A percentile compares a stretch with the other conserved stretches of the same genome.
These are phyloP conservation scores for Aspergillus incahuasiensis DNA, from an alignment of 495 filamentous ascomycete genomes.

Conservation along the genomic window DNA sequence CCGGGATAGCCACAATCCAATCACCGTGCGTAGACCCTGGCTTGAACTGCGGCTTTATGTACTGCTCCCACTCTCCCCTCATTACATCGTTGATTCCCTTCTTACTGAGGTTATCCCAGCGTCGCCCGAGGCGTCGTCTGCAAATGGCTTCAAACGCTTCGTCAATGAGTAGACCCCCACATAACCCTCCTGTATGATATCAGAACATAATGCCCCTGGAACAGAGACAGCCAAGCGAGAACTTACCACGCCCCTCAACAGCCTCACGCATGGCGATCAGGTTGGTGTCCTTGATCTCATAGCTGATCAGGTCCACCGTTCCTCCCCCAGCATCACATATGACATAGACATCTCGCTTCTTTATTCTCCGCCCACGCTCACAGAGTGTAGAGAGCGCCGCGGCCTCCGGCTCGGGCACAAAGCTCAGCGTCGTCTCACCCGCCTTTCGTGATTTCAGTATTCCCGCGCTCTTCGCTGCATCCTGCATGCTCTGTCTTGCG, in stretches of 20 bases:
- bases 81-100: conserved; percentile 5
- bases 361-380: conserved; percentile 1
- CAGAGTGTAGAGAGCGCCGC: conserved; percentile 9
- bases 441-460: background rate
- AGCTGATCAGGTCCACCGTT: conserved; percentile 10
- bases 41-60: conserved; percentile 7
- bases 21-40: background rate
- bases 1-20: conserved; percentile 2
- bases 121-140: conserved; percentile 4
- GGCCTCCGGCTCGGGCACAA: conserved; percentile 8
- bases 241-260: conserved; percentile 4
- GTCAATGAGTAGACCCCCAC: conserved; percentile 10
- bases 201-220: background rate
- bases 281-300: background rate
- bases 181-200: conserved; percentile 2
- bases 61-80: conserved; percentile 9
- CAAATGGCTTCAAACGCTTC: conserved; percentile 10
- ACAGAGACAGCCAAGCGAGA: too few species aligned
- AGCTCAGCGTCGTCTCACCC: conserved; percentile 5
- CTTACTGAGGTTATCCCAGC: conserved; percentile 11
- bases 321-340: conserved; percentile 10
- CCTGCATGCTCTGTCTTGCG: conserved; percentile 4
- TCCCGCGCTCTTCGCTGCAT: conserved; percentile 1
- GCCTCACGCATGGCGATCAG: conserved; percentile 7
- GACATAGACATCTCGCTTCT: conserved; percentile 3